Evolutionary conservation across 352 stramenopile species (phyloP), one percentile per base, ranked within the genome.

Genomic region (Peronospora destructor): DNA sequence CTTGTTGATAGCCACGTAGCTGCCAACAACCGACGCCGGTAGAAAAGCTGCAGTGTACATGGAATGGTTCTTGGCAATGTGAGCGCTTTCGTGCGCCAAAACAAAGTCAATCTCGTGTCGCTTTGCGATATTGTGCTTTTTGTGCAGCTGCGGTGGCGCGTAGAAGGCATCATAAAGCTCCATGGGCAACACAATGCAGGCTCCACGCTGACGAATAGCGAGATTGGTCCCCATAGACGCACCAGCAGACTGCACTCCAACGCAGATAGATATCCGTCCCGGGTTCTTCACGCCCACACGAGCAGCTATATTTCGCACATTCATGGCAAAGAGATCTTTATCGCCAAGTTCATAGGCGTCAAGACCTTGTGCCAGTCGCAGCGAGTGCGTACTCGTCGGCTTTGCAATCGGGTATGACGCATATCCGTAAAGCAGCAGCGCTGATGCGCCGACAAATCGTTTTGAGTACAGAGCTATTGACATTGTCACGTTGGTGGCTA

Each of bases 141-240:
- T 47, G 25, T 74, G 68, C 36, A 79, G 32, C 33, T 75, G 71
- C 0, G 45, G 26, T 0, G 70, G 73, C 2, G 76, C 73, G 55
- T 87, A 73, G 62, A 86, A 92, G 4, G 78, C 81, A 12, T 87
- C 71, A 56, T 92, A 92, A n/a, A 92, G 59, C 34, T 87, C 73
- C 28, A 81, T 61, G 5, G 81, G 78, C n/a, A 92, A 56, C 25
- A 89, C 68, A 26, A 92, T 69, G 45, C 72, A 87, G 0, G 78
- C 76, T 2, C 77, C 77, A 26, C 69, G 70, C 10, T 59, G 56
- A 10, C 56, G 46, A 41, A 86, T 76, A 6, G 73, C 84, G 12
- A 66, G 58, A 50, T 92, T 89, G 3, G 76, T 53, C 1, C 81
- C 81, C 29, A 90, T 52, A 0, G 81, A 86, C 2, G 76, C 78